Conservation (phyloP, 495 filamentous ascomycete species). For the Penicillium arizonense region DNA sequence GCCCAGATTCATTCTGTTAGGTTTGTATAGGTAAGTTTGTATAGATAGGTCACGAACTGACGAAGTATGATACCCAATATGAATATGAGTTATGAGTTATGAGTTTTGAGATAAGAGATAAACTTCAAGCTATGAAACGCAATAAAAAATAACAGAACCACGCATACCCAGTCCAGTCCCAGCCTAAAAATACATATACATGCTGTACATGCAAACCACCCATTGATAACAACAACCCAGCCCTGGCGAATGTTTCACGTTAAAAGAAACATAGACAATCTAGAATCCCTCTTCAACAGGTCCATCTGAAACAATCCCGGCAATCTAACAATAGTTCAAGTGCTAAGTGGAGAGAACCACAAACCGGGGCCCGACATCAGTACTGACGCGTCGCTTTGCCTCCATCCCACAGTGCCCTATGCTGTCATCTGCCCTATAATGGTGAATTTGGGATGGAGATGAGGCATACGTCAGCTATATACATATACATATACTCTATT, state of each 20-base stretch:
- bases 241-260: conserved; percentile 6
- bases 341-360: conserved; percentile 11
- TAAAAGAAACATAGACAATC: conserved; percentile 5
- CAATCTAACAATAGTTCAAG: conserved; percentile 20
- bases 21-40: background rate
- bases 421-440: background rate
- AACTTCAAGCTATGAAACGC: background rate
- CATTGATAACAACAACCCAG: background rate
- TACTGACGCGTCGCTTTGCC: conserved; percentile 20
- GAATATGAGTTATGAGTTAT: no score
- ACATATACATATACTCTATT: background rate
- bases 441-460: no score
- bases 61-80: no score
- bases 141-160: background rate
- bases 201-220: background rate
- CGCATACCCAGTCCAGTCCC: background rate
- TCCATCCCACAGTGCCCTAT: background rate
- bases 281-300: background rate
- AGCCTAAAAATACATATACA: no score
- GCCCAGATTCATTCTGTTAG: background rate
- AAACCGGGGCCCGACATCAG: conserved; percentile 8
- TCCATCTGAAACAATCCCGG: conserved; percentile 13
- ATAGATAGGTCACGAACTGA: background rate
- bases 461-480: background rate
- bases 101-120: no score